Percentiles rank a stretch among this genome's conserved stretches.
Conservation (phyloP, 208 protist species). For the Trypanosoma melophagium region DNA sequence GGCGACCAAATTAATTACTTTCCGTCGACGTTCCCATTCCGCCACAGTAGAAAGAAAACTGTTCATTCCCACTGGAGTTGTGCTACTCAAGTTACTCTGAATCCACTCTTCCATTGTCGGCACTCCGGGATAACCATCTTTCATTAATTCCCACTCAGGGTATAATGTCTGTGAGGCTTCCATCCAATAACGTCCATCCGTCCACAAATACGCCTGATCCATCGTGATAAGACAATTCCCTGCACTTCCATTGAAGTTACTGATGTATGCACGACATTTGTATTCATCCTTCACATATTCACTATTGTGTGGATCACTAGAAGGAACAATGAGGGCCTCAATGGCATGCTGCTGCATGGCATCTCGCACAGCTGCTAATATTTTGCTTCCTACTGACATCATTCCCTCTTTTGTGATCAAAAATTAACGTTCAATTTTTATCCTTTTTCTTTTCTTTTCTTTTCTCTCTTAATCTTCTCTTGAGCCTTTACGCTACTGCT, state of each 20-base stretch:
- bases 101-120: conserved; percentile 77
- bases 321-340: conserved; percentile 88
- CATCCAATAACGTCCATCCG: conserved; percentile 97
- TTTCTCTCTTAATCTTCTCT: background rate
- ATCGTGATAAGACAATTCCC: conserved; percentile 85
- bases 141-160: conserved; percentile 85
- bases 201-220: conserved; percentile 92
- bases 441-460: background rate
- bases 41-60: conserved; percentile 69
- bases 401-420: no score
- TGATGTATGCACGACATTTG: conserved; percentile 91
- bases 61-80: conserved; percentile 56
- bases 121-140: conserved; percentile 57
- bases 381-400: conserved; percentile 35
- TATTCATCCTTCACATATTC: conserved; percentile 94
- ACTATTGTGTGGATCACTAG: conserved; percentile 94
- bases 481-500: background rate
- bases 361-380: conserved; percentile 63
- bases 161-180: conserved; percentile 89
- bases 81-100: conserved; percentile 38
- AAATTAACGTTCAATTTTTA: no score
- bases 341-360: conserved; percentile 71
- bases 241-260: conserved; percentile 94
- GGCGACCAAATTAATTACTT: conserved; percentile 59
- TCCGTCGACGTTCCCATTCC: conserved; percentile 68